Percentiles rank a stretch among this genome's conserved stretches.
Conservation (phyloP, 1,284 basidiomycete species). For the Microbotryum lychnidis-dioicae region DNA sequence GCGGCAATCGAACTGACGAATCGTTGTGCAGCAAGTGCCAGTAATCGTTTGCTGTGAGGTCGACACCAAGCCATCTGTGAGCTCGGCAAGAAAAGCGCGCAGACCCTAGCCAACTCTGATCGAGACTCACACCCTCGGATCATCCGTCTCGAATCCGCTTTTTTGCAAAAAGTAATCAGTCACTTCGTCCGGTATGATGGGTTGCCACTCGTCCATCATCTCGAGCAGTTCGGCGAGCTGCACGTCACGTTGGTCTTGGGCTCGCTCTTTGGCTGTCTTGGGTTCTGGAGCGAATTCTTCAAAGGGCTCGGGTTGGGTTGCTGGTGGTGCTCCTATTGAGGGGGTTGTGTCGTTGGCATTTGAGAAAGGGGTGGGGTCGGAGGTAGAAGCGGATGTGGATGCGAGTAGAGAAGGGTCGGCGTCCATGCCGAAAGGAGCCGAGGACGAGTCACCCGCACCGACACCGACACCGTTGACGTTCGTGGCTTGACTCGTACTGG, state of each 20-base stretch:
- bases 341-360: neutral
- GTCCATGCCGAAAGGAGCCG: too few relatives aligned
- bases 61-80: too few relatives aligned
- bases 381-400: conserved; percentile 8
- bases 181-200: conserved; percentile 94
- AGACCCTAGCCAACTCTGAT: neutral
- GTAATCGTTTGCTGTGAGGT: conserved; percentile 47
- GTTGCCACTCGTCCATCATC: conserved; percentile 94
- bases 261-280: conserved; percentile 47
- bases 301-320: neutral
- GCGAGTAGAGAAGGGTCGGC: neutral
- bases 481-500: too few relatives aligned
- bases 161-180: conserved; percentile 95
- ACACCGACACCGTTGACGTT: too few relatives aligned
- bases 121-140: conserved; percentile 63
- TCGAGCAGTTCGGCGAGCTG: conserved; percentile 81
- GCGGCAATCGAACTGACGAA: conserved; percentile 95
- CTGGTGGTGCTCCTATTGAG: neutral
- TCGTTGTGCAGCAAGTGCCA: conserved; percentile 94
- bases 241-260: conserved; percentile 64
- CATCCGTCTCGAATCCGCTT: conserved; percentile 92
- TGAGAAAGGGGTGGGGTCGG: neutral
- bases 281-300: neutral
- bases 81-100: too few relatives aligned
- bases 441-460: too few relatives aligned